phyloP scores from a whole-genome alignment of 2,329 filamentous ascomycete genomes.

The Trichoderma atroviride region DNA sequence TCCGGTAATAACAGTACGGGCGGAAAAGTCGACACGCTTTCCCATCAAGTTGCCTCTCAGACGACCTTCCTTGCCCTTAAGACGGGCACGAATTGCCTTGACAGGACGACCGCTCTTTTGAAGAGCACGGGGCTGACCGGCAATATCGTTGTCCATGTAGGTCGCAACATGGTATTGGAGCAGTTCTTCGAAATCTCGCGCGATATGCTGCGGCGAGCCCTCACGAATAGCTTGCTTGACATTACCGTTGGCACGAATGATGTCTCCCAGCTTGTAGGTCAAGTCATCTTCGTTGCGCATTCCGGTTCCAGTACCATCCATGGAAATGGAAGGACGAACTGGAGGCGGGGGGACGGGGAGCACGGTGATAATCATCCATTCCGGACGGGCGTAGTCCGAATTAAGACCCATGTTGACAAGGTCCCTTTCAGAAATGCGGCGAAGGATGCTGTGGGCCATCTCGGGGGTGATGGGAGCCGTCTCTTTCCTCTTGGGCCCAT shows the following conservation, averaged over 20 bases:
- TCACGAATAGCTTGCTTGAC: slow-evolving; percentile 89
- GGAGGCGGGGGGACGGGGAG: slow-evolving; percentile 93
- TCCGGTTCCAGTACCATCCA: slow-evolving; percentile 90
- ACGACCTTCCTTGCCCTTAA: slow-evolving; percentile 99
- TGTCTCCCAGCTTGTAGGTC: slow-evolving; percentile 98
- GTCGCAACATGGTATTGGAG: slow-evolving; percentile 98
- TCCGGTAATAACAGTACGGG: slow-evolving; percentile 98
- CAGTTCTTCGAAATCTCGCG: slow-evolving; percentile 85
- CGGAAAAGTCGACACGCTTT: slow-evolving; percentile 98
- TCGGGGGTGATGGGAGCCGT: slow-evolving; percentile 82
- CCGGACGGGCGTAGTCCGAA: slow-evolving; percentile 90
- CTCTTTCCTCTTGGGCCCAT: slow-evolving; percentile 72
- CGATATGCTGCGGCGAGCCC: slow-evolving; percentile 88
- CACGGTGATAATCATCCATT: slow-evolving; percentile 98
- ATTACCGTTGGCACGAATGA: slow-evolving; percentile 95
- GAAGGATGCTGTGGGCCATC: slow-evolving; percentile 83
- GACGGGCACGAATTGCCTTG: slow-evolving; percentile 92
- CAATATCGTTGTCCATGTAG: slow-evolving; percentile 99
- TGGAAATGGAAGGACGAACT: slow-evolving; percentile 94
- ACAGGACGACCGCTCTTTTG: slow-evolving; percentile 97
- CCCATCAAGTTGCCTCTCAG: slow-evolving; percentile 99
- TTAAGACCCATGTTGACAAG: slow-evolving; percentile 88
- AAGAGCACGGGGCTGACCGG: slow-evolving; percentile 87
- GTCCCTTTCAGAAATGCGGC: slow-evolving; percentile 79
- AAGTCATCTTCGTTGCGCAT: slow-evolving; percentile 97